Evolutionary conservation across 345 rosid species (phyloP), one percentile per base, ranked within the genome.

Genomic region (Camelina hispida): DNA sequence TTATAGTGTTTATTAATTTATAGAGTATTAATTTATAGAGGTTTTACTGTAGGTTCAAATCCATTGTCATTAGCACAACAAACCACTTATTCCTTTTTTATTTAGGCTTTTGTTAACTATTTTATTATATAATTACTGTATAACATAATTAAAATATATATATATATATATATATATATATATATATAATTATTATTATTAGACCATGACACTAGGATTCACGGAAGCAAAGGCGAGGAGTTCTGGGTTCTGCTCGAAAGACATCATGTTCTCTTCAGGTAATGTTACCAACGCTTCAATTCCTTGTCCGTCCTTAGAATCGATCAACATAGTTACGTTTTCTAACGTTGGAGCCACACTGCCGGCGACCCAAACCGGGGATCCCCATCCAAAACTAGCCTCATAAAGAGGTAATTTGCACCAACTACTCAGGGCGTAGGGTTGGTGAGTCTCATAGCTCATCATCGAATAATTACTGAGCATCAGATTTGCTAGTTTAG

Each of bases 251-350:
- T 73, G 76, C 67, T 84, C 88, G 32, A 88, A 76, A 8, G 62
- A 47, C 0, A 23, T 23, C 88, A 84, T 83, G 42, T 80, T 83
- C 16, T 80, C 73, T 71, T 84, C 82, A 34, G 34, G n/a, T 62
- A 88, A 66, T 42, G 83, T 79, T 22, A 88, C 80, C 80, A 69
- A 84, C 12, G 81, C 87, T 62, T 88, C 92, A 3, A 86, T 53
- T 43, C 87, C 92, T 25, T 75, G 75, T 1, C 86, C 82, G 14
- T 58, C 72, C 42, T 48, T 79, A 0, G 79, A 35, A 52, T 86
- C 88, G 5, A 71, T 59, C 73, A 82, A 28, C 30, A 57, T 42
- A 13, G 82, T 11, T 12, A 56, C 3, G 38, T 86, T 84, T 48
- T 64, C 79, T 4, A 20, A 40, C 2, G 20, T 9, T 9, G 70